Evolutionary conservation across 441 rosid species (phyloP), one percentile per base, ranked within the genome.

Genomic region (Daphne laureola): DNA sequence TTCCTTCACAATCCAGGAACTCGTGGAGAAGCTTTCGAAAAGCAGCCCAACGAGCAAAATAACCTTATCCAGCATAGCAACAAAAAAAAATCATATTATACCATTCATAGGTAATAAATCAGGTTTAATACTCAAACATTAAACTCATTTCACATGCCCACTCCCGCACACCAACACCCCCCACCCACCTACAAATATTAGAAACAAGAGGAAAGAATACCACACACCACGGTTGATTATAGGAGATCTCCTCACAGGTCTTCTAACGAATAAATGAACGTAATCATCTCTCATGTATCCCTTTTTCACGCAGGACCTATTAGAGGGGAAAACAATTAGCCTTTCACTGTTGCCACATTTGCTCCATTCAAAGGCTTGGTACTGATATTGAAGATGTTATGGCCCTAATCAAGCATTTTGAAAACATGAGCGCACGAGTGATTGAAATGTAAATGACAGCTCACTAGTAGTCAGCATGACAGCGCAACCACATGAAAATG

Each of bases 11-110:
- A 55, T 86, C 90, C 45, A 90, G 86, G 76, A 93, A 93, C 74
- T 90, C 96, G 70, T 55, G 64, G 26, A 93, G 55, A 67, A 90
- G 83, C 82, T 83, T 83, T 55, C 96, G 72, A 48, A 90, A 64
- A 65, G 96, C 97, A 66, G 97, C 95, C 97, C 95, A 93, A 36
- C 97, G 97, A 21, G 97, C 81, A 70, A 78, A 93, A 67, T 90
- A 93, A 68, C 99, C 97, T 93, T 59, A 50, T 31, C 61, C 1
- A 17, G 38, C 57, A 44, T 46, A 65, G 16, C 14, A 53, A 46
- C 43, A 45, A 18, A 64, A 38, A 36, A 36, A 14, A 70, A 49
- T 41, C 27, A 43, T 12, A 49, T 50, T 36, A 61, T 53, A 46
- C 25, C 11, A 31, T 31, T 31, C 38, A 31, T 31, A 31, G 38